Conservation (phyloP, 306 rosid genomes). For the Dryas alaskensis region DNA sequence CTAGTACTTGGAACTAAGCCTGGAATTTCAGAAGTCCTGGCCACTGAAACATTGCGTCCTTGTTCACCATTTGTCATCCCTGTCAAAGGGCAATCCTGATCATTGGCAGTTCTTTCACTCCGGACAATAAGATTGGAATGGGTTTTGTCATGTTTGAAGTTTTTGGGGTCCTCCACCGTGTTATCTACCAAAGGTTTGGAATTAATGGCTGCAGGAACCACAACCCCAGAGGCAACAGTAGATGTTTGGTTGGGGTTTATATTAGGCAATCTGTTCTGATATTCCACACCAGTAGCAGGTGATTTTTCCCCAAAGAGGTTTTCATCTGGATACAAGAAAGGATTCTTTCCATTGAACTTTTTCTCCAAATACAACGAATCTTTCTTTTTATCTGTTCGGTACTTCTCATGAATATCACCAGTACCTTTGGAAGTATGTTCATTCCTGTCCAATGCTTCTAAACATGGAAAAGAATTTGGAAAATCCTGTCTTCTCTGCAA, state of each 20-base stretch:
- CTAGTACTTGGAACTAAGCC: slow-evolving; percentile 29
- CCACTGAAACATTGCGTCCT: slow-evolving; percentile 28
- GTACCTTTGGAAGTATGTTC: slow-evolving; percentile 28
- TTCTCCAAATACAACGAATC: slow-evolving; percentile 28
- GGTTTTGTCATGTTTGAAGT: slow-evolving; percentile 28
- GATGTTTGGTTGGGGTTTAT: slow-evolving; percentile 30
- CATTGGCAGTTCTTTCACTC: slow-evolving; percentile 28
- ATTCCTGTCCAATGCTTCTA: slow-evolving; percentile 33
- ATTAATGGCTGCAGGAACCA: slow-evolving; percentile 24
- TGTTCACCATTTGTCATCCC: slow-evolving; percentile 34
- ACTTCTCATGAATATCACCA: slow-evolving; percentile 28
- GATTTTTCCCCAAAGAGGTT: slow-evolving; percentile 39
- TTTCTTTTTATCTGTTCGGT: slow-evolving; percentile 29
- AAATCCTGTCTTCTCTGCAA: slow-evolving; percentile 37
- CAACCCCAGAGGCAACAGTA: slow-evolving; percentile 28
- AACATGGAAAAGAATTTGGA: slow-evolving; percentile 37
- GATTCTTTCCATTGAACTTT: slow-evolving; percentile 27
- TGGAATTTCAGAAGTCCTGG: slow-evolving; percentile 31
- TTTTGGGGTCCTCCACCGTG: slow-evolving; percentile 25
- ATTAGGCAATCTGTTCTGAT: slow-evolving; percentile 32
- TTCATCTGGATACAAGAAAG: slow-evolving; percentile 33
- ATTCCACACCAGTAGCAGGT: slow-evolving; percentile 27
- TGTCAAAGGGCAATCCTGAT: slow-evolving; percentile 33
- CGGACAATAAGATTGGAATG: slow-evolving; percentile 27
- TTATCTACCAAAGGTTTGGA: slow-evolving; percentile 20